These are phyloP conservation scores for Entrophospora sp. DNA, from an alignment of 192 early-diverging fungal genomes.

Conservation along the genomic window DNA sequence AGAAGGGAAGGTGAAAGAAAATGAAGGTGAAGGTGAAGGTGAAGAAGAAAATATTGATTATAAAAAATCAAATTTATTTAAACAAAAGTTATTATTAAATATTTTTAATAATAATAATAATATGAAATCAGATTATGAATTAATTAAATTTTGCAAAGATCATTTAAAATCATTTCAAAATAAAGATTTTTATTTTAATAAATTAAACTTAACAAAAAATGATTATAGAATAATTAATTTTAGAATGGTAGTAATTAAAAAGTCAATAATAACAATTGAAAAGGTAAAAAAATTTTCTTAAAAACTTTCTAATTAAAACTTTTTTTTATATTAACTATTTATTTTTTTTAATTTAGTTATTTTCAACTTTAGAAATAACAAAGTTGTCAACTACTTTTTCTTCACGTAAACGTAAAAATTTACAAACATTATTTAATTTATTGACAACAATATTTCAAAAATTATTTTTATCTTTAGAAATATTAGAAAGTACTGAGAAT, in stretches of 20 bases:
- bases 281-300: neutral
- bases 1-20: too few relatives aligned
- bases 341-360: neutral
- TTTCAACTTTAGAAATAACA: neutral
- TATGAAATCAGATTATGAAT: neutral
- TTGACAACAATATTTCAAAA: constrained; percentile 7
- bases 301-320: neutral
- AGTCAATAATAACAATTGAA: neutral
- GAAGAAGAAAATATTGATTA: too few relatives aligned
- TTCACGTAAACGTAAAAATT: constrained; percentile 22
- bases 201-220: neutral
- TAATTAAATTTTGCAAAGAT: neutral
- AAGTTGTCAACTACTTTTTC: constrained; percentile 15
- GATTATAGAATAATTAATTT: constrained; percentile 5
- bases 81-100: too few relatives aligned
- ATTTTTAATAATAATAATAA: neutral
- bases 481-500: neutral
- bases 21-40: too few relatives aligned
- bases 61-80: too few relatives aligned
- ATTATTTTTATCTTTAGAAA: neutral
- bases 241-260: neutral
- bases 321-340: neutral
- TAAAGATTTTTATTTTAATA: neutral
- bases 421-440: constrained; percentile 13
- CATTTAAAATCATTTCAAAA: neutral